Conservation (phyloP, 495 filamentous ascomycete genomes). For the Lasiosphaeria miniovina region DNA sequence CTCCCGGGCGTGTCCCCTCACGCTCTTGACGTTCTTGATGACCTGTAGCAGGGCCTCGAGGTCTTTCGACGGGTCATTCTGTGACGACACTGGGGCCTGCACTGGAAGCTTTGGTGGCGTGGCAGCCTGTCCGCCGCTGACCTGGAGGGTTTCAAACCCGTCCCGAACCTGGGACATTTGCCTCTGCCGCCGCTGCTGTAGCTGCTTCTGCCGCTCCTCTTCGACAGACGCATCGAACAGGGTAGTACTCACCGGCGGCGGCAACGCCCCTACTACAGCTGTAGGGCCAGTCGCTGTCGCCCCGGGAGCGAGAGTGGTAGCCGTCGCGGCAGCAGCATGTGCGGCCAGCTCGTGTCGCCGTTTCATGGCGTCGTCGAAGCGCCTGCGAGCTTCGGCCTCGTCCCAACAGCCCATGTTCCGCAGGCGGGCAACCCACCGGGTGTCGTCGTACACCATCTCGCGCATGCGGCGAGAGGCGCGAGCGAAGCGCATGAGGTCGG, state of each 20-base stretch:
- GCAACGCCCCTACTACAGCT: slow-evolving; percentile 1
- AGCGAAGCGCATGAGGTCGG: slow-evolving; percentile 83
- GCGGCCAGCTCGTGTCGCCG: slow-evolving; percentile 58
- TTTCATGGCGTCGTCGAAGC: slow-evolving; percentile 70
- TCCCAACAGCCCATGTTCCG: slow-evolving; percentile 90
- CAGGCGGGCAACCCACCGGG: slow-evolving; percentile 84
- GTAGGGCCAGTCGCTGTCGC: neutral
- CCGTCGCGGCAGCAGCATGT: slow-evolving; percentile 19
- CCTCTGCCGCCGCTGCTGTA: slow-evolving; percentile 10
- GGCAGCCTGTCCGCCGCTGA: slow-evolving; percentile 23
- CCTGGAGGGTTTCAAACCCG: slow-evolving; percentile 64
- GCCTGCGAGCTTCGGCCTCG: slow-evolving; percentile 75
- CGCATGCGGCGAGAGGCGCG: slow-evolving; percentile 82
- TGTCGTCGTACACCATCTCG: slow-evolving; percentile 99
- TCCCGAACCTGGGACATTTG: slow-evolving; percentile 43
- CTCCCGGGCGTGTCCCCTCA: slow-evolving; percentile 79
- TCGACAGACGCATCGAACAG: slow-evolving; percentile 67
- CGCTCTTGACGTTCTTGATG: slow-evolving; percentile 67
- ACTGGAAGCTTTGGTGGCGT: neutral
- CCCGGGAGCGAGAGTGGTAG: slow-evolving; percentile 15
- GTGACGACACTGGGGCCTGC: neutral
- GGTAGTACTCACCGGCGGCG: slow-evolving; percentile 43
- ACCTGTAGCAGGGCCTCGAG: slow-evolving; percentile 60
- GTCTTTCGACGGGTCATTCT: slow-evolving; percentile 40
- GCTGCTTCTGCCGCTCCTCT: slow-evolving; percentile 48